Conservation (phyloP, 2,329 filamentous ascomycete species). For the Pochonia chlamydosporia region DNA sequence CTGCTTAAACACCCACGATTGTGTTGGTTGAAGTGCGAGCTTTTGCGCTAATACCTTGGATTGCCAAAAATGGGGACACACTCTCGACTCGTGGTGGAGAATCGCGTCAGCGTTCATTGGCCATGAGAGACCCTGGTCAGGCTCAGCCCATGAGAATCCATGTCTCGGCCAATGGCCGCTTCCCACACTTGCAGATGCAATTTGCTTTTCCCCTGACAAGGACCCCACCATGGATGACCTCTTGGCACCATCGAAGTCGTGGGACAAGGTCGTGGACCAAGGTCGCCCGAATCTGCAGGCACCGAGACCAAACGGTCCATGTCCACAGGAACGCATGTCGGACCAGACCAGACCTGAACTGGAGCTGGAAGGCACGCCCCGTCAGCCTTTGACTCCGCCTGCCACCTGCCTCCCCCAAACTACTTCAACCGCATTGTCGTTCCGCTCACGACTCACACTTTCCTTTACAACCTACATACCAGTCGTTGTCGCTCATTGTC, state of each 20-base stretch:
- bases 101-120: neutral
- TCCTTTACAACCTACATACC: constrained; percentile 15
- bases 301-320: neutral
- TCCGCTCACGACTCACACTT: constrained; percentile 7
- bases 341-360: neutral
- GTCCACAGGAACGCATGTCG: neutral
- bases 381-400: neutral
- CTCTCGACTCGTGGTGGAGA: too few species aligned
- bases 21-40: too few species aligned
- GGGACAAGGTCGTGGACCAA: too few species aligned
- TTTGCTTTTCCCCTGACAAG: constrained; percentile 11
- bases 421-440: constrained; percentile 4
- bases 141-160: constrained; percentile 1
- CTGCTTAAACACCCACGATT: too few species aligned
- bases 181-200: constrained; percentile 6
- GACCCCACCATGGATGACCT: constrained; percentile 4
- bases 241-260: too few species aligned
- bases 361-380: neutral
- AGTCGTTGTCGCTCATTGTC: constrained; percentile 10
- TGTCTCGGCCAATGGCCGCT: constrained; percentile 10
- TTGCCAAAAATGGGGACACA: too few species aligned
- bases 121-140: too few species aligned
- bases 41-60: too few species aligned
- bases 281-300: neutral
- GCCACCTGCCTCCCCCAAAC: neutral